Conservation (phyloP, 2,329 filamentous ascomycete species). For the Verticillium nonalfalfae region DNA sequence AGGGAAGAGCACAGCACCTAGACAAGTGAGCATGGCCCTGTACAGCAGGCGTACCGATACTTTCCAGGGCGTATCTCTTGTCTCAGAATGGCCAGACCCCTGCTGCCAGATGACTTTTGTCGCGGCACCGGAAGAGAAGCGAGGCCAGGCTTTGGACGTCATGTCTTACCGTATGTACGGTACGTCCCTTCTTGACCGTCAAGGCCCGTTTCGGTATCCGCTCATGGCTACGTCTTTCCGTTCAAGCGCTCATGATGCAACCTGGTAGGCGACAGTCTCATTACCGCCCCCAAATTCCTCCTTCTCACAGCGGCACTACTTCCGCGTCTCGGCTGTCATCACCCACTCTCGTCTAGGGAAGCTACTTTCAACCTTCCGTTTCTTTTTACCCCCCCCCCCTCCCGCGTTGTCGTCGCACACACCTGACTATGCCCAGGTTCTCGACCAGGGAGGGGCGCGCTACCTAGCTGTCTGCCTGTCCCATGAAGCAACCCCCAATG, state of each 20-base stretch:
- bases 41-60: not conserved
- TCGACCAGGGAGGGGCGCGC: not conserved
- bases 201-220: not conserved
- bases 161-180: not conserved
- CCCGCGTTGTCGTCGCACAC: not conserved
- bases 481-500: not conserved
- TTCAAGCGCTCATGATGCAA: not conserved
- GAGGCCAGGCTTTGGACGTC: not conserved
- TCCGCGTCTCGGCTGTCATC: not conserved
- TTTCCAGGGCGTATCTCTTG: not conserved
- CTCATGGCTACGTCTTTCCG: not conserved
- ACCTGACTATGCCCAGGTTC: not conserved
- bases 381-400: not conserved
- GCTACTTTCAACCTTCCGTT: not conserved
- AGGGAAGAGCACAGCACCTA: not conserved
- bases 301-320: not conserved
- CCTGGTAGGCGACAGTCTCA: not conserved
- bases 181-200: not conserved
- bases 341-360: not conserved
- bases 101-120: not conserved
- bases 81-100: conserved; percentile 2
- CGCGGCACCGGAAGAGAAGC: not conserved
- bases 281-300: not conserved
- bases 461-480: not conserved
- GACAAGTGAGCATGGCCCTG: not conserved